Conservation (phyloP, 2,329 filamentous ascomycete genomes). For the Botrytis squamosa region DNA sequence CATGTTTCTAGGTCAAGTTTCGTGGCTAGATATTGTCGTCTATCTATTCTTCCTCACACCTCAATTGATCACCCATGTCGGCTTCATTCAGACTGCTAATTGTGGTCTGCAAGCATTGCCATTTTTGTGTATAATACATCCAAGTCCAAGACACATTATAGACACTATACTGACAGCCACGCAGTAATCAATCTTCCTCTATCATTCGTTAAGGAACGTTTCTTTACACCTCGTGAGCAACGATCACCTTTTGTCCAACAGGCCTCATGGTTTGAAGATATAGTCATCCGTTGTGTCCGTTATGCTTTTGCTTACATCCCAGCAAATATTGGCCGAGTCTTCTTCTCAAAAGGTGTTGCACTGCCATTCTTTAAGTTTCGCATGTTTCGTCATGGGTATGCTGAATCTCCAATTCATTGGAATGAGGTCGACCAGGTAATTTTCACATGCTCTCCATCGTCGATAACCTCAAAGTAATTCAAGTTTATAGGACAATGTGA, state of each 20-base stretch:
- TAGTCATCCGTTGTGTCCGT: constrained; percentile 73
- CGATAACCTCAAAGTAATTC: neutral
- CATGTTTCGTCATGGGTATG: constrained; percentile 69
- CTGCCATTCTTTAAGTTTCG: constrained; percentile 74
- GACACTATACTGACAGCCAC: constrained; percentile 23
- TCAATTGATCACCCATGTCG: constrained; percentile 68
- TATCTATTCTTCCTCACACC: constrained; percentile 71
- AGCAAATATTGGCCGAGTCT: constrained; percentile 66
- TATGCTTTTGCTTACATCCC: constrained; percentile 75
- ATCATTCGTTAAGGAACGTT: constrained; percentile 58
- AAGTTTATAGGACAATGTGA: constrained; percentile 46
- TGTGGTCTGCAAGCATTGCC: constrained; percentile 64
- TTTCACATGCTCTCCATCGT: neutral
- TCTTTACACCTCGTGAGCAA: constrained; percentile 46
- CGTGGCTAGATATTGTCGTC: constrained; percentile 71
- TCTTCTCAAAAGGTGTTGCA: constrained; percentile 73
- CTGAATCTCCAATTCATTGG: constrained; percentile 63
- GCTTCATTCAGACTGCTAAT: constrained; percentile 56
- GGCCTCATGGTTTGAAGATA: constrained; percentile 72
- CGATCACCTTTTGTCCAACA: constrained; percentile 64
- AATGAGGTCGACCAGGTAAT: constrained; percentile 53
- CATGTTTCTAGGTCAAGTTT: constrained; percentile 75
- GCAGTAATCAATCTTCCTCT: constrained; percentile 59
- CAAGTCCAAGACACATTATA: neutral
- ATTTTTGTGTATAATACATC: constrained; percentile 59